Base-by-base conservation (phyloP, 306 rosid species). In the Quercus mongolica region DNA sequence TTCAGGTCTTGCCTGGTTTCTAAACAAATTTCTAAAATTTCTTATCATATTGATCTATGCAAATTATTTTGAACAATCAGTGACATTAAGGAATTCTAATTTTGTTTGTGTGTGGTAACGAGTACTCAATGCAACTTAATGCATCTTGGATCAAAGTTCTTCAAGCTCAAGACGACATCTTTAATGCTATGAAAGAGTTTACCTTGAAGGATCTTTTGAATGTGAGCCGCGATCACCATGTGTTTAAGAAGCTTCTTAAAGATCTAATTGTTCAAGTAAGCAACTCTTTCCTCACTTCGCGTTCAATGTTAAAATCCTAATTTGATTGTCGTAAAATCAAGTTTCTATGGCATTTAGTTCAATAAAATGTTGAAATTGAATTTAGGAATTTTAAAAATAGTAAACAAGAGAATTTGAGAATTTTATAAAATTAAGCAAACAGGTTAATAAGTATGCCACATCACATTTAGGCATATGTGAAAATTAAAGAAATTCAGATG, bases 71-170 rank as follows among this genome's bases (percentile, higher is more conserved):
- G 44, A 38, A 38, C 44, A 38, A 38, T 38, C 0, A 7, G 44
- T 38, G 44, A 38, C 44, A 38, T 38, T 38, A 38, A 38, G 44
- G 44, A 6, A 38, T 38, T 38, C 44, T 38, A 38, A 38, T 38
- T 38, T 38, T 38, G 44, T 38, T 38, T 38, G 44, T 38, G 44
- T 38, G 44, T 81, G 84, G 71, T 87, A 94, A 97, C 55, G 97
- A 94, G 87, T 94, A 94, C 86, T 92, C 97, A 18, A 94, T 94
- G 98, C 98, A 92, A 87, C 91, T 89, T 71, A 92, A 90, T 79
- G 93, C 97, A 80, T 90, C 94, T 79, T 83, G 97, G 68, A 89
- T 94, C 78, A 92, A 94, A 81, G 94, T 94, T 88, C 97, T 94
- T 82, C 97, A 94, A 86, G 98, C 98, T 73, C 98, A 91, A 76